Conservation (phyloP, 73 alveolate genomes). For the Stentor coeruleus region DNA sequence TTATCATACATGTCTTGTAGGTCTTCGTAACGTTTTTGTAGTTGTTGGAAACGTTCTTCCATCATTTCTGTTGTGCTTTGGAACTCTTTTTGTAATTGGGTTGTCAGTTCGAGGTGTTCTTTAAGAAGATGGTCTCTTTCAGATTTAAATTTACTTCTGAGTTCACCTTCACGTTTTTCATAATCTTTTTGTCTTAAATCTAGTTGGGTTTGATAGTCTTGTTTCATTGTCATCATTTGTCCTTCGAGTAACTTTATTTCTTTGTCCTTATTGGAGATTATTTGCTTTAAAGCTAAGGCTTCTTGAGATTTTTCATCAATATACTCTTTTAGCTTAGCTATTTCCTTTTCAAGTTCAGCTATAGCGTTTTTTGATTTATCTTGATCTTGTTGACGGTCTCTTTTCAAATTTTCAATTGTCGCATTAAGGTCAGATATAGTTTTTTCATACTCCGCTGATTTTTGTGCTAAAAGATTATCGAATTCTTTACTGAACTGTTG, state of each 20-base stretch:
- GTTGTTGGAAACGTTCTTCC: conserved; percentile 54
- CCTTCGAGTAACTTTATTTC: conserved; percentile 27
- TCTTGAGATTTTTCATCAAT: background rate
- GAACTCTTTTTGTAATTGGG: conserved; percentile 38
- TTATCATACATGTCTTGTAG: conserved; percentile 58
- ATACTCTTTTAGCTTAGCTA: background rate
- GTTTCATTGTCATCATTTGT: conserved; percentile 7
- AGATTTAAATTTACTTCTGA: conserved; percentile 35
- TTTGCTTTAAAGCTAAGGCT: conserved; percentile 22
- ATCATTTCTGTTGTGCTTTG: conserved; percentile 42
- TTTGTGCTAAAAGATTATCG: conserved; percentile 12
- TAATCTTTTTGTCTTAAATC: conserved; percentile 21
- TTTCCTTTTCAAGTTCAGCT: background rate
- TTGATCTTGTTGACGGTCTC: conserved; percentile 31
- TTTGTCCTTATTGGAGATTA: conserved; percentile 31
- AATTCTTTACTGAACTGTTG: conserved; percentile 26
- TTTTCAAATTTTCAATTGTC: conserved; percentile 23
- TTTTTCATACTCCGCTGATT: conserved; percentile 25
- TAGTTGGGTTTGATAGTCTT: background rate
- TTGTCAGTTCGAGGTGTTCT: conserved; percentile 42
- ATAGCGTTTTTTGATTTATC: background rate
- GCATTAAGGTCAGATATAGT: conserved; percentile 21
- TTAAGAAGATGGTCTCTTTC: conserved; percentile 47
- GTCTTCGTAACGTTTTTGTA: conserved; percentile 39
- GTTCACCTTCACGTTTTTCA: conserved; percentile 35